Conservation (phyloP, 345 rosid species). For the Toxicodendron radicans region DNA sequence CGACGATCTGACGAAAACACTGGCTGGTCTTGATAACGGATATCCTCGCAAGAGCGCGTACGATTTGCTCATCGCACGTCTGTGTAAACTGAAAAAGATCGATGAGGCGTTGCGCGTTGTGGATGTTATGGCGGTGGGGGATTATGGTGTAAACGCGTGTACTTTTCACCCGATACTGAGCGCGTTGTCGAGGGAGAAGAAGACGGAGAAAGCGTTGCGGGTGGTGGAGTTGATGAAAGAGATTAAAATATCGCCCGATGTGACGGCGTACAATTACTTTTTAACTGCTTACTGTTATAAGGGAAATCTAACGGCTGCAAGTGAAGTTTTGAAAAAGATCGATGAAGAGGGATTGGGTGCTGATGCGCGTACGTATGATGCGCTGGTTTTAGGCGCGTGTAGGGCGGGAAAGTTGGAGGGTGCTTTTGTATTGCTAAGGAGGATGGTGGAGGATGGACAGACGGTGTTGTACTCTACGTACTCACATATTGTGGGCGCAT, state of each 20-base stretch:
- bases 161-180: conserved; percentile 55
- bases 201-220: conserved; percentile 47
- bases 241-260: conserved; percentile 37
- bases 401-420: conserved; percentile 56
- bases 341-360: conserved; percentile 44
- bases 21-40: conserved; percentile 53
- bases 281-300: conserved; percentile 43
- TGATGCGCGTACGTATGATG: conserved; percentile 65
- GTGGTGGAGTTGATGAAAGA: conserved; percentile 43
- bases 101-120: conserved; percentile 45
- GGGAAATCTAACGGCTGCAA: conserved; percentile 45
- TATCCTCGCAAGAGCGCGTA: conserved; percentile 49
- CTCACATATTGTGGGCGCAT: conserved; percentile 47
- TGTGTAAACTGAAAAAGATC: conserved; percentile 47
- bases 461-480: conserved; percentile 50
- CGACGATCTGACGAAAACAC: conserved; percentile 40
- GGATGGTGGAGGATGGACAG: conserved; percentile 58
- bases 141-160: conserved; percentile 26
- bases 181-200: conserved; percentile 37
- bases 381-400: conserved; percentile 70
- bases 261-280: conserved; percentile 53
- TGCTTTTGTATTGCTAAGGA: conserved; percentile 55
- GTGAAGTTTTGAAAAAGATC: conserved; percentile 47
- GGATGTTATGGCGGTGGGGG: conserved; percentile 36
- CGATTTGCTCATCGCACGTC: conserved; percentile 59